Evolutionary conservation across 352 stramenopile genomes (phyloP).

Genomic region (Phytopythium cucurbitacearum): DNA sequence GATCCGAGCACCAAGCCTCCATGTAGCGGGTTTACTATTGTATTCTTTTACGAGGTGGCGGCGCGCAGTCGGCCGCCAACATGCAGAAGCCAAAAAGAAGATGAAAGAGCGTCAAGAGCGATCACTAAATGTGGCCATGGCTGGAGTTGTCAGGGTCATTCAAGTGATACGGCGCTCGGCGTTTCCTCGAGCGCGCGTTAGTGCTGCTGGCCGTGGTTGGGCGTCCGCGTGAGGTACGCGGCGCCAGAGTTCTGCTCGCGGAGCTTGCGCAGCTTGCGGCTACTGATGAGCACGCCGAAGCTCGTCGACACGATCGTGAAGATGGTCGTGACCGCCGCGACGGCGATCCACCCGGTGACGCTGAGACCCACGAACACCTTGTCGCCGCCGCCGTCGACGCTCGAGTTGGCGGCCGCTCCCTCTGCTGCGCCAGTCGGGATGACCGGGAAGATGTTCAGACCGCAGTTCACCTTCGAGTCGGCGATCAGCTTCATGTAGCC

Average conservation of each 20-base stretch:
- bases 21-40: no score
- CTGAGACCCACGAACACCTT: conserved; percentile 57
- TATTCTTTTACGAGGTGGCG: no score
- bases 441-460: conserved; percentile 76
- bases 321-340: conserved; percentile 44
- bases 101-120: no score
- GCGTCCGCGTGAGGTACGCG: conserved; percentile 28
- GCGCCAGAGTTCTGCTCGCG: conserved; percentile 42
- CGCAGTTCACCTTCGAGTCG: conserved; percentile 73
- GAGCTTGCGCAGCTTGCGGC: conserved; percentile 35
- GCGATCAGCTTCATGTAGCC: conserved; percentile 66
- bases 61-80: no score
- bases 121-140: no score
- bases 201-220: neutral
- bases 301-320: conserved; percentile 47
- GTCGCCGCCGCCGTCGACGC: conserved; percentile 59
- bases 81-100: no score
- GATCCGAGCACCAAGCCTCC: no score
- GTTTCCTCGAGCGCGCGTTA: no score
- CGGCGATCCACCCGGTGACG: conserved; percentile 47
- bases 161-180: no score
- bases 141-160: no score
- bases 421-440: conserved; percentile 53
- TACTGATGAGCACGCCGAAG: conserved; percentile 42
- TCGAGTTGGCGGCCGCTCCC: conserved; percentile 25